A percentile compares a stretch with the other conserved stretches of the same genome.
phyloP scores from a whole-genome alignment of 2,329 filamentous ascomycete genomes.

The Trichophyton benhamiae region DNA sequence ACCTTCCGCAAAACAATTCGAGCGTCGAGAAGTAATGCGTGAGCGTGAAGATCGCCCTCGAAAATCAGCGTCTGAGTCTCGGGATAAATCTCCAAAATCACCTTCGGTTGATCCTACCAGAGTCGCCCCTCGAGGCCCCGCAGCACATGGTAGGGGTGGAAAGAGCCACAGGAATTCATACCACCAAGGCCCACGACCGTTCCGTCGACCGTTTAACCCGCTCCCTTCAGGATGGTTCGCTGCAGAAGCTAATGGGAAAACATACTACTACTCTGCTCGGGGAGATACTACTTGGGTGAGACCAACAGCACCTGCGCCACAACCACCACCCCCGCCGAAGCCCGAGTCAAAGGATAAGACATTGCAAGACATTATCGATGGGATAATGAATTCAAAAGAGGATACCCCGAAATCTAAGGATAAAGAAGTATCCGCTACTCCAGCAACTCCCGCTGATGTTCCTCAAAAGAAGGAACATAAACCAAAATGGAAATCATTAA shows the following conservation, averaged over 20 bases:
- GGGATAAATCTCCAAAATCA: conserved; percentile 38
- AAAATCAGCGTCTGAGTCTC: conserved; percentile 34
- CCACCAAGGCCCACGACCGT: conserved; percentile 41
- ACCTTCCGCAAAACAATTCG: conserved; percentile 51
- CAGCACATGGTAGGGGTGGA: conserved; percentile 38
- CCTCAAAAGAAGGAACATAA: conserved; percentile 36
- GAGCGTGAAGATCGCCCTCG: conserved; percentile 41
- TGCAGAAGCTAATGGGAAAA: conserved; percentile 58
- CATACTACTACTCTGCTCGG: conserved; percentile 73
- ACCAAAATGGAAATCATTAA: conserved; percentile 40
- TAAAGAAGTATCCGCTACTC: conserved; percentile 37
- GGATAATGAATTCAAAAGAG: conserved; percentile 59
- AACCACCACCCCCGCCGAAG: conserved; percentile 49
- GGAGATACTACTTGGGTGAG: conserved; percentile 72
- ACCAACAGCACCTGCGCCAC: conserved; percentile 57
- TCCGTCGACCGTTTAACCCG: conserved; percentile 44
- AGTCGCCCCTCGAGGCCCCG: conserved; percentile 31
- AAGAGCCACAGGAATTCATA: conserved; percentile 48
- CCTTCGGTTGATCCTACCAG: conserved; percentile 27
- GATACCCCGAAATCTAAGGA: conserved; percentile 40
- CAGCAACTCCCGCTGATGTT: conserved; percentile 54
- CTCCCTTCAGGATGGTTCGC: conserved; percentile 80
- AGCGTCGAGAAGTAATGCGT: conserved; percentile 40
- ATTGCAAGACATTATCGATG: conserved; percentile 74
- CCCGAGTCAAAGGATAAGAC: conserved; percentile 60